Evolutionary conservation across 2,329 filamentous ascomycete genomes (phyloP).

Genomic region (Colletotrichum noveboracense): DNA sequence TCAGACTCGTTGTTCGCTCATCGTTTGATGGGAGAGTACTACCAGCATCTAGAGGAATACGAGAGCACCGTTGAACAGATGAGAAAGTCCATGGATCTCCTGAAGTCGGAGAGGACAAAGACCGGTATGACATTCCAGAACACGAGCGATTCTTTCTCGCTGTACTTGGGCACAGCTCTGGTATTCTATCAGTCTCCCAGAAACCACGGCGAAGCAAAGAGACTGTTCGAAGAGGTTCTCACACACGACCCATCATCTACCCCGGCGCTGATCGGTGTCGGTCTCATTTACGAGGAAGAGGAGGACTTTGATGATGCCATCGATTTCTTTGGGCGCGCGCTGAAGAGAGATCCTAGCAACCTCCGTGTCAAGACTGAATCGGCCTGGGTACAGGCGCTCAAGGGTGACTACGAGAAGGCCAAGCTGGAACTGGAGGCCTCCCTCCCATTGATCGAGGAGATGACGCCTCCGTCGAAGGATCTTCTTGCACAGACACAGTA

Average conservation of each 20-base stretch:
- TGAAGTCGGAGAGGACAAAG: slow-evolving; percentile 65
- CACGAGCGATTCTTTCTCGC: slow-evolving; percentile 74
- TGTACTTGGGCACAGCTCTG: slow-evolving; percentile 83
- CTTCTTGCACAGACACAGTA: slow-evolving; percentile 88
- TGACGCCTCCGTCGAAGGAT: slow-evolving; percentile 63
- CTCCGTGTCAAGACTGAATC: slow-evolving; percentile 83
- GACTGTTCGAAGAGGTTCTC: slow-evolving; percentile 84
- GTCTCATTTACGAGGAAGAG: slow-evolving; percentile 91
- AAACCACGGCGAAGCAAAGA: slow-evolving; percentile 86
- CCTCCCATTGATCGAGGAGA: slow-evolving; percentile 68
- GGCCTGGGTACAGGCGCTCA: slow-evolving; percentile 89
- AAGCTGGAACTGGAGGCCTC: slow-evolving; percentile 74
- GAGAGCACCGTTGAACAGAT: slow-evolving; percentile 81
- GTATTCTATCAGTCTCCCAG: slow-evolving; percentile 90
- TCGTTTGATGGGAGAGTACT: slow-evolving; percentile 82
- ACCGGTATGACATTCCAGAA: slow-evolving; percentile 74
- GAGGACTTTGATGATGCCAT: slow-evolving; percentile 85
- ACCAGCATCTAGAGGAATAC: slow-evolving; percentile 84
- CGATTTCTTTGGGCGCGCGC: slow-evolving; percentile 78
- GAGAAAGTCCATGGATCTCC: slow-evolving; percentile 71
- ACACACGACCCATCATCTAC: slow-evolving; percentile 78
- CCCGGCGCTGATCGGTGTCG: slow-evolving; percentile 84
- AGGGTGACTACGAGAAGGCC: slow-evolving; percentile 74
- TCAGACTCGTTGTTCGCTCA: slow-evolving; percentile 81
- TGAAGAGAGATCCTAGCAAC: slow-evolving; percentile 75